Evolutionary conservation across 2,329 filamentous ascomycete genomes (phyloP).

Genomic region (Colletotrichum cuscutae): DNA sequence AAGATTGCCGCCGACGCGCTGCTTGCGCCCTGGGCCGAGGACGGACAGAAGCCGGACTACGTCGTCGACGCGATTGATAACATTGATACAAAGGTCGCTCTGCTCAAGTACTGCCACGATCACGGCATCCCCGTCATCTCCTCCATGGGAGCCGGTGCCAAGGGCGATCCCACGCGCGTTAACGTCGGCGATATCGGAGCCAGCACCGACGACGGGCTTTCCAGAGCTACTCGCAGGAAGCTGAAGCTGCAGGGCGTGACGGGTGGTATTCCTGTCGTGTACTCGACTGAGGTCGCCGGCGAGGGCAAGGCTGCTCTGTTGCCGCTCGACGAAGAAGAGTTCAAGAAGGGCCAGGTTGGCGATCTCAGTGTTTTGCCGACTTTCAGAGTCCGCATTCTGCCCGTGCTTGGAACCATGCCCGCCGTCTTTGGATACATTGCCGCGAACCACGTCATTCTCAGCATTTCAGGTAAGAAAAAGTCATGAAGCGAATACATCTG

Average conservation of each 20-base stretch:
- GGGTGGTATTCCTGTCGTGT: slow-evolving; percentile 90
- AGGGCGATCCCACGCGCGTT: slow-evolving; percentile 85
- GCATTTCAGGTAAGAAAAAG: slow-evolving; percentile 62
- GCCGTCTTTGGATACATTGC: slow-evolving; percentile 92
- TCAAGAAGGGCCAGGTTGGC: slow-evolving; percentile 83
- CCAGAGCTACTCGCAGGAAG: slow-evolving; percentile 82
- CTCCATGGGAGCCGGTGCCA: slow-evolving; percentile 96
- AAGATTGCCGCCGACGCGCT: slow-evolving; percentile 72
- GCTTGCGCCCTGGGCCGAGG: slow-evolving; percentile 72
- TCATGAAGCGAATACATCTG: not conserved
- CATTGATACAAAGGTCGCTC: slow-evolving; percentile 93
- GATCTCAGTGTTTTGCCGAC: slow-evolving; percentile 91
- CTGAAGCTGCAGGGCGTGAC: slow-evolving; percentile 82
- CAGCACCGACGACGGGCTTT: slow-evolving; percentile 89
- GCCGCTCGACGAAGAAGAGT: slow-evolving; percentile 88
- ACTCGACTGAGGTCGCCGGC: slow-evolving; percentile 88
- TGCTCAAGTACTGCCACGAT: slow-evolving; percentile 88
- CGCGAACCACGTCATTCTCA: slow-evolving; percentile 92
- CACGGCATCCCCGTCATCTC: slow-evolving; percentile 86
- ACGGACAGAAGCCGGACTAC: slow-evolving; percentile 77
- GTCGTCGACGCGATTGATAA: slow-evolving; percentile 99
- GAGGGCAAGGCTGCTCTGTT: slow-evolving; percentile 92
- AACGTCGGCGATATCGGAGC: slow-evolving; percentile 91
- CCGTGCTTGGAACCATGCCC: slow-evolving; percentile 96
- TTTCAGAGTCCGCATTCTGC: slow-evolving; percentile 93